phyloP scores from a whole-genome alignment of 495 filamentous ascomycete species.

The Margaritispora aquatica region DNA sequence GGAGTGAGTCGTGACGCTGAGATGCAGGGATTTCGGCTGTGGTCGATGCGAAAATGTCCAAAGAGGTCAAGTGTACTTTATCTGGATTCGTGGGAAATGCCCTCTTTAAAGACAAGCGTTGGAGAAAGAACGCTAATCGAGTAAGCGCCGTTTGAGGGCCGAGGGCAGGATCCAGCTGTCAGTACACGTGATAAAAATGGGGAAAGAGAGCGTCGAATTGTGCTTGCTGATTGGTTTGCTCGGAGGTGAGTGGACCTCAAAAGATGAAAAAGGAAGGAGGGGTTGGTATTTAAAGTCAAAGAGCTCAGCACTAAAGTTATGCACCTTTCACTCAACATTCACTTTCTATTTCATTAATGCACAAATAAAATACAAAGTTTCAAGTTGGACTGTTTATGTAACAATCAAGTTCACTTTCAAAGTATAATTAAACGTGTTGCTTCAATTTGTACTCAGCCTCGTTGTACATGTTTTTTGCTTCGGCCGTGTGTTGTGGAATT shows the following conservation, averaged over 20 bases:
- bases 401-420: too few species aligned
- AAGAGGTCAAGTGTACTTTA: conserved; percentile 5
- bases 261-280: background rate
- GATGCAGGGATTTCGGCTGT: background rate
- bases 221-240: background rate
- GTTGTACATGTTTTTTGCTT: too few species aligned
- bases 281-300: background rate
- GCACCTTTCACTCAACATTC: too few species aligned
- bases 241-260: background rate
- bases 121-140: background rate
- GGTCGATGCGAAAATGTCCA: background rate
- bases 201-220: background rate
- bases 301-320: too few species aligned
- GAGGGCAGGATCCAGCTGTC: background rate
- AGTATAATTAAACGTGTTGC: too few species aligned
- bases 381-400: too few species aligned
- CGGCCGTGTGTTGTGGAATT: too few species aligned
- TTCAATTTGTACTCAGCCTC: too few species aligned
- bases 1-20: too few species aligned
- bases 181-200: background rate
- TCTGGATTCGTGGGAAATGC: background rate
- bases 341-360: too few species aligned
- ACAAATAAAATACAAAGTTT: too few species aligned
- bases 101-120: background rate
- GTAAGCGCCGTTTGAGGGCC: background rate